Evolutionary conservation across 2,329 filamentous ascomycete species (phyloP), one percentile per base, ranked within the genome.

Genomic region (Hypoxylon sp.): DNA sequence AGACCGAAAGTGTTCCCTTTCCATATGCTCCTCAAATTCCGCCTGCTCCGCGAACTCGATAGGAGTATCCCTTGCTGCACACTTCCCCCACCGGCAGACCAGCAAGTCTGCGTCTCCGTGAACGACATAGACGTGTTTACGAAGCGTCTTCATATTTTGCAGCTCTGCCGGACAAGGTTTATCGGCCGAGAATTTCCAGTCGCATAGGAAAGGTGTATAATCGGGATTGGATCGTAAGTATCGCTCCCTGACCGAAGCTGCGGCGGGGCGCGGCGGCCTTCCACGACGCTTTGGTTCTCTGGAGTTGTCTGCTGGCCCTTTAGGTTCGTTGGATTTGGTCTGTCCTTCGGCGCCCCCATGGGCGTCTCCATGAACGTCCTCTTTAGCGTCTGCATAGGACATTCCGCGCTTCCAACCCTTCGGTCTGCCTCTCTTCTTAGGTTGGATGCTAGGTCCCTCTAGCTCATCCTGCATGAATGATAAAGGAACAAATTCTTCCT

Each of bases 81-180:
- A 86, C 19, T 72, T 75, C 5, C 73, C 73, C 81, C 82, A 85
- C 39, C 68, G 72, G 54, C 78, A 82, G 37, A 68, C 62, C 17
- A 69, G 59, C 41, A 63, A 61, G 15, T 66, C 63, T 4, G 57
- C 53, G 19, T 68, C 62, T 28, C 58, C 78, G 71, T 90, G 87
- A 2, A 88, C 79, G 13, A 80, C 68, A 17, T 75, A 71, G 13
- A 89, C 75, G 66, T 90, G 87, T 57, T 76, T 78, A 22, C 83
- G 79, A 41, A 90, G 73, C 8, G 86, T 89, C 11, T 84, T 84
- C 59, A 88, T 74, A 69, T 90, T 90, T 52, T 89, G 86, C 47
- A 90, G 77, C 74, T 89, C 84, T 3, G 87, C 87, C 28, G 79
- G 80, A 70, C 87, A 90, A 0, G 78, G 19, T 26, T 32, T 56